Evolutionary conservation across 2,329 filamentous ascomycete genomes (phyloP), one percentile per base, ranked within the genome.

Genomic region (Nemania sp.): DNA sequence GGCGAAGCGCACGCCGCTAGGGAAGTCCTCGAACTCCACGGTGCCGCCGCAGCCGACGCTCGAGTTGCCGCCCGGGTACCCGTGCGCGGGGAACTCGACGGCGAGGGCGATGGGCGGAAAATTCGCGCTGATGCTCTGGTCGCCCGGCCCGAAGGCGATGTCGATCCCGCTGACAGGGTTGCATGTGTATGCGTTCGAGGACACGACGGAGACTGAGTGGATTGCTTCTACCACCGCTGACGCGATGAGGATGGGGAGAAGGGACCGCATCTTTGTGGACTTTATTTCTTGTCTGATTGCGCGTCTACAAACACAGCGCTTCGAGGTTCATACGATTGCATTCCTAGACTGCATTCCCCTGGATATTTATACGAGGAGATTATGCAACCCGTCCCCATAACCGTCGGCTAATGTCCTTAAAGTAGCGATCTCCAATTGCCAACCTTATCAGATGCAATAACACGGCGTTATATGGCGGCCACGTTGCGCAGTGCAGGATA

Each of bases 21-120:
- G 17, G 39, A 53, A 61, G 42, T 61, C 58, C 36, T 54, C 51
- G 23, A 59, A 62, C 37, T 59, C 50, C 5, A 62, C 58, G n/a
- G 56, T 54, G 22, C 31, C 60, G n/a, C 45, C 54, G 26, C 59
- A 61, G 9, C 26, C 51, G 40, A 56, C 54, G 11, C 30, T 20
- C 14, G 56, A 59, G 41, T 56, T 45, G 6, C 57, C 59, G 4
- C 51, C 49, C 1, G 51, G 53, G 8, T 55, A 30, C 5, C 59
- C 57, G 24, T 61, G 57, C 30, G 57, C 59, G 0, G 59, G 59
- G 5, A 33, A 3, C 0, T 24, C 30, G 6, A 54, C 51, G 3
- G 46, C 28, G 6, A 61, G 45, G 4, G 17, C n/a, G 9, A 54
- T 52, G 2, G 49, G 49, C 2, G 58, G 60, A 37, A 59, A 62